Conservation (phyloP, 768 basidiomycete genomes). For the Paxillus ammoniavirescens region DNA sequence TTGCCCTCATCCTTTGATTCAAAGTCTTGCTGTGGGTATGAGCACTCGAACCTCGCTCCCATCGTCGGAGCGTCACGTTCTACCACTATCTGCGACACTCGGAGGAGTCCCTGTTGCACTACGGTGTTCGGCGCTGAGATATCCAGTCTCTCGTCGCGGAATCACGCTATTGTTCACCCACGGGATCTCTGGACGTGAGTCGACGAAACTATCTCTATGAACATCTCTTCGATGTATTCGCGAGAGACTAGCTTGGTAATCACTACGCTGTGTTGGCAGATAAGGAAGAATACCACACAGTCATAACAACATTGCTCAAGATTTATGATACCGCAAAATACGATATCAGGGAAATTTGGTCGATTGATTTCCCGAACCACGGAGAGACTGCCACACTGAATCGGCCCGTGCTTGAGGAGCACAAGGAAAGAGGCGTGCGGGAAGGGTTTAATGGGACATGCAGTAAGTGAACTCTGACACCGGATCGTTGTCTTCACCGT, state of each 20-base stretch:
- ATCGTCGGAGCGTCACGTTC: constrained; percentile 17
- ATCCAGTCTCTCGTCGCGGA: constrained; percentile 23
- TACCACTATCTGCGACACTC: constrained; percentile 16
- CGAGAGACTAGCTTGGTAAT: not conserved
- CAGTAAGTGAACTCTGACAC: constrained; percentile 12
- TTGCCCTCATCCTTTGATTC: no score
- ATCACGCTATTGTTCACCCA: constrained; percentile 28
- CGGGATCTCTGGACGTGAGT: constrained; percentile 27
- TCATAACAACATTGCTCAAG: constrained; percentile 18
- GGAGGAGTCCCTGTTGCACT: constrained; percentile 12
- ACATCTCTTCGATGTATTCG: not conserved
- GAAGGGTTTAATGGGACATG: constrained; percentile 13
- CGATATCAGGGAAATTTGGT: constrained; percentile 32
- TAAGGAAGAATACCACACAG: constrained; percentile 28
- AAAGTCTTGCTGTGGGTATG: not conserved
- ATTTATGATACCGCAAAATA: constrained; percentile 10
- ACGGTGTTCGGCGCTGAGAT: constrained; percentile 24
- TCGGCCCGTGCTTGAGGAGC: constrained; percentile 22
- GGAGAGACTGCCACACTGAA: constrained; percentile 35
- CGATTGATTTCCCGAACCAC: constrained; percentile 36
- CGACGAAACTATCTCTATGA: not conserved
- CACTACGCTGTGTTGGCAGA: constrained; percentile 7
- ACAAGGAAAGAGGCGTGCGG: constrained; percentile 13
- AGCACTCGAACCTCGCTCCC: not conserved
- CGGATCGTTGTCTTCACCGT: not conserved